Percentiles rank a stretch among this genome's conserved stretches.
Evolutionary conservation across 2,329 filamentous ascomycete species (phyloP).

Genomic region (Penicillium sp.): DNA sequence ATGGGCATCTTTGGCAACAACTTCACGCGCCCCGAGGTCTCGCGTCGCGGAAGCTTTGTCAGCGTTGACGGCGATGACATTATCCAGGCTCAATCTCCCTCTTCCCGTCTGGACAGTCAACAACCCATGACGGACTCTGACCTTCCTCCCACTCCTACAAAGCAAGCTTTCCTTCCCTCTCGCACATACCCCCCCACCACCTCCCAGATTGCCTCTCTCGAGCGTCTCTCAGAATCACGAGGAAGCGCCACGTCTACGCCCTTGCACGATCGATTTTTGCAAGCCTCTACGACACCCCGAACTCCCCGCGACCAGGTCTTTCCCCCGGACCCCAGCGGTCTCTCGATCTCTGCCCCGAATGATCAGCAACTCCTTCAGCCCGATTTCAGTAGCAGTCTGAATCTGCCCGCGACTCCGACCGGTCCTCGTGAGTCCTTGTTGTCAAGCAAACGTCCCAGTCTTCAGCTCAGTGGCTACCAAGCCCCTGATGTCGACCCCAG

Average conservation of each 20-base stretch:
- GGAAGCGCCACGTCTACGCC: slow-evolving; percentile 47
- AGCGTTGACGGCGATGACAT: slow-evolving; percentile 75
- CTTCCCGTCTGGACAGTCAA: slow-evolving; percentile 50
- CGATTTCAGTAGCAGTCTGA: slow-evolving; percentile 35
- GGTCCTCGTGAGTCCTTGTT: slow-evolving; percentile 54
- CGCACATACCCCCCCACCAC: slow-evolving; percentile 30
- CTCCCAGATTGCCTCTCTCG: slow-evolving; percentile 30
- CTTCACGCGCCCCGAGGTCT: slow-evolving; percentile 44
- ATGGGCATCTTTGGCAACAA: slow-evolving; percentile 57
- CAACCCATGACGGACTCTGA: slow-evolving; percentile 57
- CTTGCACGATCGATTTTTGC: slow-evolving; percentile 49
- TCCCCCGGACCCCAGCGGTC: slow-evolving; percentile 71
- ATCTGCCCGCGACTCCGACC: slow-evolving; percentile 77
- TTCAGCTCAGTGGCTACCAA: slow-evolving; percentile 65
- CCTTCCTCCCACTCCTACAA: slow-evolving; percentile 90
- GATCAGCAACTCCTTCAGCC: slow-evolving; percentile 37
- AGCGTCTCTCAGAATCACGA: slow-evolving; percentile 29
- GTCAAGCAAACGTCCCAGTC: slow-evolving; percentile 56
- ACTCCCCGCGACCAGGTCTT: slow-evolving; percentile 72
- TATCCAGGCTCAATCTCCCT: slow-evolving; percentile 53
- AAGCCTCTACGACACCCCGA: slow-evolving; percentile 54
- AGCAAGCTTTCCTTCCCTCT: slow-evolving; percentile 44
- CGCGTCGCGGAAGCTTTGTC: slow-evolving; percentile 64
- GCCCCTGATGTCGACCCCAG: slow-evolving; percentile 68
- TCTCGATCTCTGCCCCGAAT: slow-evolving; percentile 68